Evolutionary conservation across 2,329 filamentous ascomycete genomes (phyloP), one percentile per base, ranked within the genome.

Genomic region (Penicillium psychrosexuale): DNA sequence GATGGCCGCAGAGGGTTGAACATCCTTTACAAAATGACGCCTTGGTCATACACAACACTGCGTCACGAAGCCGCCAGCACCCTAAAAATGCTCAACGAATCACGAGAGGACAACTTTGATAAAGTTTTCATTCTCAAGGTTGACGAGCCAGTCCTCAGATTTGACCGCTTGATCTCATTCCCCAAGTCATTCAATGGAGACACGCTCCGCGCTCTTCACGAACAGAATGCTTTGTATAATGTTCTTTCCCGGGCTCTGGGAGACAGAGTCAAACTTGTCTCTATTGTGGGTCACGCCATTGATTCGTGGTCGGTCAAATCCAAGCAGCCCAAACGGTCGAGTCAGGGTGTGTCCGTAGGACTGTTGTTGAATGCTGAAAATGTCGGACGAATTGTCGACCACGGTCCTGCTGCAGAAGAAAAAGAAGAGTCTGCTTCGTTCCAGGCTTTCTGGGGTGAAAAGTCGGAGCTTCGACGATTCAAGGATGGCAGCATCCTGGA

Each of bases 401-500:
- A 91, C 69, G 94, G 94, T 0, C 94, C 94, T 5, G 77, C 87
- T 1, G 90, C 91, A 2, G 92, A 97, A 68, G 84, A 94, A 57
- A 91, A 93, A 72, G 86, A 88, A 60, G 90, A 91, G 60, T 88
- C 91, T 24, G 85, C 86, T 9, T 82, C 81, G 31, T 99, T 97
- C 72, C 89, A 90, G 34, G 84, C 87, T 33, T 97, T 99, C 70
- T 99, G 95, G 94, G 94, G 93, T 7, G 88, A 93, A 9, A 96
- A 94, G 70, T 84, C 94, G 1, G 94, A 99, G 72, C 80, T 99
- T 43, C 85, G 94, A 61, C 89, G 94, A 19, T 99, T 99, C 79
- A 95, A 92, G 66, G 91, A 97, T 67, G 94, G 94, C 22, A 93
- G 88, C 64, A 97, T 99, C 61, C 81, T 91, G 8, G 95, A 99